Evolutionary conservation across 139 green algal genomes (phyloP), one percentile per base, ranked within the genome.

Genomic region (Chlorokybus atmophyticus): DNA sequence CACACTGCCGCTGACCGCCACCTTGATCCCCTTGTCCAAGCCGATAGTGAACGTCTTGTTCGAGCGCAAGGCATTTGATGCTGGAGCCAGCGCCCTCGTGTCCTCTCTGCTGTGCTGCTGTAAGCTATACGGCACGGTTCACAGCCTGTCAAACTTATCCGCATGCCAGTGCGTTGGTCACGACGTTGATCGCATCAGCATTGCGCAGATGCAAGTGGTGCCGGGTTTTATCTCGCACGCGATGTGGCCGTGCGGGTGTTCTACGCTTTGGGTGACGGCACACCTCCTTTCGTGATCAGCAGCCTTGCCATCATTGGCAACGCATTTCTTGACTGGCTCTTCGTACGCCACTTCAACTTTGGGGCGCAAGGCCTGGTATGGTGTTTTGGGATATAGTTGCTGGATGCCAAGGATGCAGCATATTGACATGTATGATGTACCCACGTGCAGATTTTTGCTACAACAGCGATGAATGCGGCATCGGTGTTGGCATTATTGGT

Each of bases 171-270:
- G 38, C 17, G 14, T 44, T 44, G 38, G 38, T 44, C 38, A 44
- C 38, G 38, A 14, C 38, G 14, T 44, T 23, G 17, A 44, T 17
- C 14, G 38, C 38, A 44, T 44, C 38, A 44, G 17, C 38, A 23
- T 44, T 17, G 23, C 29, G 29, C 35, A 64, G 75, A 77, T 35
- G 47, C 64, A 4, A n/a, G 32, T 3, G 65, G 67, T 1, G 59
- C 67, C 5, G 32, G 24, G 1, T 23, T 23, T 4, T 76, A 73
- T 44, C 29, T 75, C 10, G 48, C 25, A 6, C 32, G 54, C 21
- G 67, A 75, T 17, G 66, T 75, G 2, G 25, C 66, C 4, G 67
- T 77, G 14, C 47, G 54, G 1, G 67, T 57, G 19, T 75, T 76
- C 48, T 72, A 75, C 38, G 69, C 67, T 4, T 51, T 75, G 17